Conservation (phyloP, 495 filamentous ascomycete species). For the Xylaria telfairii region DNA sequence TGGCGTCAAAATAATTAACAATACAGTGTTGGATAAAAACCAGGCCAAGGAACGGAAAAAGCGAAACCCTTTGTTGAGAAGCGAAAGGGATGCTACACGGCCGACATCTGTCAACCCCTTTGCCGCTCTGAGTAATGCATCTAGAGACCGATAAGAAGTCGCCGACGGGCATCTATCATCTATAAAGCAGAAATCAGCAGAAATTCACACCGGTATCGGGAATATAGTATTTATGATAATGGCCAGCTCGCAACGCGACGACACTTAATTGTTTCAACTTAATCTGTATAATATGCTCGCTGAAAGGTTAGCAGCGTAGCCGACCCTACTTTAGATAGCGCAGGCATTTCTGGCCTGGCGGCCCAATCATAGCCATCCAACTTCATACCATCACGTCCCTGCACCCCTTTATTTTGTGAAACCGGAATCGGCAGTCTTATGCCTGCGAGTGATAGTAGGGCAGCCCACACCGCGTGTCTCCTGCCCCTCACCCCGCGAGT, state of each 20-base stretch:
- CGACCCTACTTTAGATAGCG: too few relatives aligned
- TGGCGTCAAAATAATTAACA: constrained; percentile 23
- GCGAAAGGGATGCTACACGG: constrained; percentile 15
- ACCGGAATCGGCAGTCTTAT: too few relatives aligned
- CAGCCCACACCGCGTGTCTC: too few relatives aligned
- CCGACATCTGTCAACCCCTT: constrained; percentile 31
- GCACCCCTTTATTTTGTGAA: too few relatives aligned
- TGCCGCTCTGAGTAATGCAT: constrained; percentile 31
- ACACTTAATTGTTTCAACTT: neutral
- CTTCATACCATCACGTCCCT: too few relatives aligned
- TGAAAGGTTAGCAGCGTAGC: neutral
- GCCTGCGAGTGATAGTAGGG: too few relatives aligned
- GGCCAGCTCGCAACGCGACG: neutral
- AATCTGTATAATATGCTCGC: neutral
- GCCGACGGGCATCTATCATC: neutral
- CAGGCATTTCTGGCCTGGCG: too few relatives aligned
- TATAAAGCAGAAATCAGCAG: too few relatives aligned
- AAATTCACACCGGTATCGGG: too few relatives aligned
- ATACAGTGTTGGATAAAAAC: neutral
- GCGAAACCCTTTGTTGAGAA: neutral
- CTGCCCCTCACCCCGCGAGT: too few relatives aligned
- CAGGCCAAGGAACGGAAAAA: constrained; percentile 17
- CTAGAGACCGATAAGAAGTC: constrained; percentile 9
- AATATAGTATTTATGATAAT: neutral
- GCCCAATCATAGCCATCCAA: too few relatives aligned